phyloP scores from a whole-genome alignment of 1,284 basidiomycete genomes.

The Butyriboletus regius region DNA sequence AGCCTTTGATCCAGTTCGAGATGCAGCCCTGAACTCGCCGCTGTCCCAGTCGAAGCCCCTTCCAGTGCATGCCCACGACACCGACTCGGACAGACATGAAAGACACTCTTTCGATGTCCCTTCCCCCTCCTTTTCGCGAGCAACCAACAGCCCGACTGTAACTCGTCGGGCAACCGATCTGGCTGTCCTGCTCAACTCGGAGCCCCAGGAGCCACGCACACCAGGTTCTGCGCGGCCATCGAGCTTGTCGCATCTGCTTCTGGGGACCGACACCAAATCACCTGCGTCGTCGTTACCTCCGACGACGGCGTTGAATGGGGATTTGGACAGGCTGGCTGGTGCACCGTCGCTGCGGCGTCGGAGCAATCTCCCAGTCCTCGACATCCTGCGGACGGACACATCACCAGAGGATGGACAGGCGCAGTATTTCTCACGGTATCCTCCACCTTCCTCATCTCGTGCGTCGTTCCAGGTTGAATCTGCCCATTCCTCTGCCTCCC shows the following conservation, averaged over 20 bases:
- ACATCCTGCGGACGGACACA: constrained; percentile 27
- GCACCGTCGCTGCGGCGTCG: constrained; percentile 37
- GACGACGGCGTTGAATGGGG: constrained; percentile 11
- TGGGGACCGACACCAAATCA: constrained; percentile 29
- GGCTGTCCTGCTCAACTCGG: constrained; percentile 60
- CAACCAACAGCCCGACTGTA: constrained; percentile 42
- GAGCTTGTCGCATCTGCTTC: constrained; percentile 48
- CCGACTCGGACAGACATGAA: constrained; percentile 26
- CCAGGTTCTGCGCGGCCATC: constrained; percentile 38
- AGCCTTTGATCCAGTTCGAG: constrained; percentile 74
- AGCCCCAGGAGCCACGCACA: constrained; percentile 39
- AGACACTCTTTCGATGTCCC: constrained; percentile 26
- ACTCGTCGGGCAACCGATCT: constrained; percentile 61
- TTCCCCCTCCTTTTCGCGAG: constrained; percentile 31
- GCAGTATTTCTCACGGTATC: constrained; percentile 27
- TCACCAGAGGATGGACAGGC: constrained; percentile 19
- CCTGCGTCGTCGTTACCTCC: constrained; percentile 7
- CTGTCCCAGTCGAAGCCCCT: constrained; percentile 32
- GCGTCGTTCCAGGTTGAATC: constrained; percentile 27
- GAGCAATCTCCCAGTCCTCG: constrained; percentile 30
- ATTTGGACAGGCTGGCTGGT: constrained; percentile 38
- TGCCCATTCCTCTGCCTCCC: constrained; percentile 17
- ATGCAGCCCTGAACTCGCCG: constrained; percentile 69
- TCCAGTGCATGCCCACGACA: constrained; percentile 23
- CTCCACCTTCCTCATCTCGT: constrained; percentile 24